Conservation (phyloP, 2,329 filamentous ascomycete species). For the Monosporascus sp. region DNA sequence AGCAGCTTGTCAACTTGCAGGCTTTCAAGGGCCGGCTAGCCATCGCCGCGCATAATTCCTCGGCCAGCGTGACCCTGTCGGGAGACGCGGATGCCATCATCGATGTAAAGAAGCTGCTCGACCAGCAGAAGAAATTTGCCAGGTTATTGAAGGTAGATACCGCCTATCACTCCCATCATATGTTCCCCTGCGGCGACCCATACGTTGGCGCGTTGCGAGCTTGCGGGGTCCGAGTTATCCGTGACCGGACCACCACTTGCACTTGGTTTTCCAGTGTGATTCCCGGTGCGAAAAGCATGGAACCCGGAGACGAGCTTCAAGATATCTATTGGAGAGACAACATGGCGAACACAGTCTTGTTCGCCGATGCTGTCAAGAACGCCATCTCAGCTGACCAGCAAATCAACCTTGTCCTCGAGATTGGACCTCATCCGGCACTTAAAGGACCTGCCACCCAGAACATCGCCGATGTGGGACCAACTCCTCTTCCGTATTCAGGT, state of each 20-base stretch:
- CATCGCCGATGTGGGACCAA: conserved; percentile 6
- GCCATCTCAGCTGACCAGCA: neutral
- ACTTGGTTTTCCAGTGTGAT: conserved; percentile 5
- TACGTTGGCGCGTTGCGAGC: neutral
- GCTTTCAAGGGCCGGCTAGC: conserved; percentile 4
- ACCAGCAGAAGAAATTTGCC: conserved; percentile 12
- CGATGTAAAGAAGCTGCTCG: neutral
- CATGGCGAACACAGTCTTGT: conserved; percentile 26
- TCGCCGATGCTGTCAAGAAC: conserved; percentile 21
- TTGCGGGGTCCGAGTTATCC: neutral
- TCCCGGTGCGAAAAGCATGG: neutral
- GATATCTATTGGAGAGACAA: conserved; percentile 29
- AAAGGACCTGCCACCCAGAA: conserved; percentile 27
- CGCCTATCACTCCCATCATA: conserved; percentile 16
- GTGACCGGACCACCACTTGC: neutral
- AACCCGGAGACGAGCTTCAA: neutral
- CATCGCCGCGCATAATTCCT: conserved; percentile 15
- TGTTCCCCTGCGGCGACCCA: conserved; percentile 3
- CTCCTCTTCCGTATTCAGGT: neutral
- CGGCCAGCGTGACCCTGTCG: conserved; percentile 10
- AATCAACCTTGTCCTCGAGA: conserved; percentile 25
- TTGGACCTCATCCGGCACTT: conserved; percentile 31
- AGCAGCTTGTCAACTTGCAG: conserved; percentile 4
- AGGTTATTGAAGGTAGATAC: conserved; percentile 9
- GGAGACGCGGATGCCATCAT: conserved; percentile 12